phyloP scores from a whole-genome alignment of 139 green algal genomes.

The Astrephomene gubernaculifera region DNA sequence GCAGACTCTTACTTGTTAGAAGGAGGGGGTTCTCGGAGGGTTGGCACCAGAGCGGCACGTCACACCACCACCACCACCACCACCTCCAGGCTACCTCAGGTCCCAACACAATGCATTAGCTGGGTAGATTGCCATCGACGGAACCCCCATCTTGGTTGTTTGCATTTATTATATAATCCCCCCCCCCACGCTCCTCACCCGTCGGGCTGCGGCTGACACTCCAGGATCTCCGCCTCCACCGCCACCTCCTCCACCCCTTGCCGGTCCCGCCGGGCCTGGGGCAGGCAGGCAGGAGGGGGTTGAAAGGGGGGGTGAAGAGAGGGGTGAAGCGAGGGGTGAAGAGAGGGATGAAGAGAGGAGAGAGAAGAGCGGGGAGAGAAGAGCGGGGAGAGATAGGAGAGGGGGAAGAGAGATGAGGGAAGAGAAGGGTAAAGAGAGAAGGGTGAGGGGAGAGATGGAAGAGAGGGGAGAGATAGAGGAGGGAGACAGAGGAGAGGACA shows the following conservation, averaged over 20 bases:
- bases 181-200: conserved; percentile 52
- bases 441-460: background rate
- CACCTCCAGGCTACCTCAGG: no score
- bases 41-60: no score
- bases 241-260: conserved; percentile 60
- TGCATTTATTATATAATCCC: no score
- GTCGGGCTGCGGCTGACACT: conserved; percentile 84
- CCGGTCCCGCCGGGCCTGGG: conserved; percentile 6
- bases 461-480: background rate
- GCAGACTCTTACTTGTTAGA: no score
- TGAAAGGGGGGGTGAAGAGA: no score
- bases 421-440: background rate
- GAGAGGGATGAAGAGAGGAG: background rate
- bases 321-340: background rate
- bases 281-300: background rate
- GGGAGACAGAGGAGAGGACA: background rate
- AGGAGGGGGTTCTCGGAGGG: no score
- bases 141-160: no score
- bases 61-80: no score
- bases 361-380: background rate
- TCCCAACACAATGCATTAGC: no score
- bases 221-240: conserved; percentile 79
- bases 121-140: no score
- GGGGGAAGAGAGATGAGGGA: background rate
- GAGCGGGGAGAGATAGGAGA: background rate